phyloP scores from a whole-genome alignment of 139 green algal species.

The Astrephomene gubernaculifera region DNA sequence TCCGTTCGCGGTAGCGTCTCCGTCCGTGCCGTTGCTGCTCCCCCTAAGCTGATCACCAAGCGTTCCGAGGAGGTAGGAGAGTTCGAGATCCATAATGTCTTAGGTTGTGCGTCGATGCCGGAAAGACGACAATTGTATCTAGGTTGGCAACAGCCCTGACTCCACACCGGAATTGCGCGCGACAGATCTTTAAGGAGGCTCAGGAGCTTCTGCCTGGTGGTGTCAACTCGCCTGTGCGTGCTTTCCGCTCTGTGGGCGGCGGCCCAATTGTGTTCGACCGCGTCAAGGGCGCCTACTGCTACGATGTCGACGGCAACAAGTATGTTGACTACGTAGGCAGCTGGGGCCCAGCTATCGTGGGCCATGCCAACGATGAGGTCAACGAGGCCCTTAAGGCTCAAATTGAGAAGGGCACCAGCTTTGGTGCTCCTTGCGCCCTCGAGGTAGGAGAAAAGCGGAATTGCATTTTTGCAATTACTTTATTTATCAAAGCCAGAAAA shows the following conservation, averaged over 20 bases:
- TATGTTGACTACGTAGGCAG: slow-evolving; percentile 98
- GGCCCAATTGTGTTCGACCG: slow-evolving; percentile 97
- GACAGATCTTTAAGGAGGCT: slow-evolving; percentile 93
- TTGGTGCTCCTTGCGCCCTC: slow-evolving; percentile 96
- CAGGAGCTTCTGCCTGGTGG: slow-evolving; percentile 95
- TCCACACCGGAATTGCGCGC: background rate
- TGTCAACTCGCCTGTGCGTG: slow-evolving; percentile 97
- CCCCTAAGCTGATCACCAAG: slow-evolving; percentile 60
- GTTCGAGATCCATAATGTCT: background rate
- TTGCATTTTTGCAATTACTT: too few species aligned
- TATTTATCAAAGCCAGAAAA: too few species aligned
- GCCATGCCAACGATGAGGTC: slow-evolving; percentile 95
- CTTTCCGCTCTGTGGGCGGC: slow-evolving; percentile 98
- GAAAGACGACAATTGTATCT: background rate
- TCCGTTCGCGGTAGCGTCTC: background rate
- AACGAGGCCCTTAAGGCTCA: slow-evolving; percentile 90
- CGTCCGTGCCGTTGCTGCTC: slow-evolving; percentile 31
- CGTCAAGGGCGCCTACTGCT: slow-evolving; percentile 96
- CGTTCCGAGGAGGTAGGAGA: slow-evolving; percentile 58
- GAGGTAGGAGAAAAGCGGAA: slow-evolving; percentile 79
- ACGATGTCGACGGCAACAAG: slow-evolving; percentile 94
- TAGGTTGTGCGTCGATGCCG: too few species aligned
- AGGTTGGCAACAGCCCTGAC: background rate
- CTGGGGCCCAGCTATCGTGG: slow-evolving; percentile 98
- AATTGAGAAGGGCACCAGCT: slow-evolving; percentile 97